Evolutionary conservation across 1,284 basidiomycete species (phyloP).

Genomic region (Tausonia pullulans): DNA sequence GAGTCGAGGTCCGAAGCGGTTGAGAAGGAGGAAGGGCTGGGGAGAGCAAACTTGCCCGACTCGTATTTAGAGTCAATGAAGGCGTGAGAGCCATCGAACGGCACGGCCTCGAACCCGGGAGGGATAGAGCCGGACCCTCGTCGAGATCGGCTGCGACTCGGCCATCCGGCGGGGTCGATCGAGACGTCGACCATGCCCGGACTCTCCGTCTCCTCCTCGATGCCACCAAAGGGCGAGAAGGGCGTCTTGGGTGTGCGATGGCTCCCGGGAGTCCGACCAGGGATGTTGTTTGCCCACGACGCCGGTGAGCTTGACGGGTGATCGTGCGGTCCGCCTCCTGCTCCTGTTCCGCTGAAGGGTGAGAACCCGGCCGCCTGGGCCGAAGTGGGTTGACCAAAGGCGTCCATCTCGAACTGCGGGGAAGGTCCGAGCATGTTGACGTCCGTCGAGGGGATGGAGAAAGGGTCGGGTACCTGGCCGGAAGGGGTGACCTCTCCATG

Average conservation of each 20-base stretch:
- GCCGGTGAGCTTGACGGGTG: constrained; percentile 4
- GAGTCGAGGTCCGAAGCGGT: background rate
- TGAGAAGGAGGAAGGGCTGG: constrained; percentile 37
- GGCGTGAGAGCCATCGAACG: constrained; percentile 51
- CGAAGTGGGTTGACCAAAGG: background rate
- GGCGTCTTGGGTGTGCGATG: constrained; percentile 10
- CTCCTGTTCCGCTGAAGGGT: too few species aligned
- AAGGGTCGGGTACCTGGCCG: too few species aligned
- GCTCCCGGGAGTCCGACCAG: constrained; percentile 6
- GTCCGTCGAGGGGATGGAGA: background rate
- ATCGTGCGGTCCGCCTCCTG: too few species aligned
- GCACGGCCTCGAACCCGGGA: constrained; percentile 51
- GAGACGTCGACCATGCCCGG: background rate
- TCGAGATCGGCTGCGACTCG: too few species aligned
- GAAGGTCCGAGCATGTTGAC: background rate
- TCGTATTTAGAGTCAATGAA: constrained; percentile 57
- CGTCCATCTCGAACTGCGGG: background rate
- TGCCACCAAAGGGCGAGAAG: constrained; percentile 18
- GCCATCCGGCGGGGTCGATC: too few species aligned
- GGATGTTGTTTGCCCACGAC: background rate
- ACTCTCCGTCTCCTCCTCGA: constrained; percentile 12
- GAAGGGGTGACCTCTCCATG: too few species aligned
- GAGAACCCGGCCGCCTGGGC: too few species aligned
- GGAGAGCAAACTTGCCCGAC: constrained; percentile 58
- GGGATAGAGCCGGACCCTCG: background rate